Evolutionary conservation across 2,329 filamentous ascomycete species (phyloP).

Genomic region (Pleurostoma richardsiae): DNA sequence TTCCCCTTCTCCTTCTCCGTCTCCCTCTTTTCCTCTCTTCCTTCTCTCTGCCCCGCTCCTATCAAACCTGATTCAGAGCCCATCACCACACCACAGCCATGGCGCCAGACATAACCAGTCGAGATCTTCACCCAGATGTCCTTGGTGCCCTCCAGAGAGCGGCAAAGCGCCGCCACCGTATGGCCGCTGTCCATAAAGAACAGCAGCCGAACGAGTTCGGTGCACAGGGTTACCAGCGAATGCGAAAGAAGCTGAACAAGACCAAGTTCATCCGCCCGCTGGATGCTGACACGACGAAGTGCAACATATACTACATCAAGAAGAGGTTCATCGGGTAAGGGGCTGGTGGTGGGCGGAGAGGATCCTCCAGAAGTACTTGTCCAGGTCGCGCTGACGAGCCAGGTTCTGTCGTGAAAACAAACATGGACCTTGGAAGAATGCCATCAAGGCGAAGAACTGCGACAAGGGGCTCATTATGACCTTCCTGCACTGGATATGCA

Average conservation of each 20-base stretch:
- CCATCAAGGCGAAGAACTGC: slow-evolving; percentile 11
- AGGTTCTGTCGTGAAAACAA: slow-evolving; percentile 6
- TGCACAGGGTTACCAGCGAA: slow-evolving; percentile 8
- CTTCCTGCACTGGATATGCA: slow-evolving; percentile 16
- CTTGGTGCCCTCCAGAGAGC: slow-evolving; percentile 1
- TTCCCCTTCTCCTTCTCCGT: background rate
- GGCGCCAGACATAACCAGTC: background rate
- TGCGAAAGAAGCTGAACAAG: slow-evolving; percentile 10
- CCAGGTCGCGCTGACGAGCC: background rate
- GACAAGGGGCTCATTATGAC: slow-evolving; percentile 15
- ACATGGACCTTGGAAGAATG: slow-evolving; percentile 8
- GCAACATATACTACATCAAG: slow-evolving; percentile 15
- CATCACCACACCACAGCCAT: slow-evolving; percentile 1
- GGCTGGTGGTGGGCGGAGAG: background rate
- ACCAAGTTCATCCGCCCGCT: slow-evolving; percentile 9
- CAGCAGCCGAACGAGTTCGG: slow-evolving; percentile 7
- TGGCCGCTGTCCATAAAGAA: slow-evolving; percentile 8
- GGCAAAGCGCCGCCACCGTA: slow-evolving; percentile 14
- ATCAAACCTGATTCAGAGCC: background rate
- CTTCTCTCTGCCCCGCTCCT: background rate
- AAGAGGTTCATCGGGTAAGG: slow-evolving; percentile 13
- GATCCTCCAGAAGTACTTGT: background rate
- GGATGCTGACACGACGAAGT: slow-evolving; percentile 12
- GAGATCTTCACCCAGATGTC: background rate
- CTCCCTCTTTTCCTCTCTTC: background rate